Percentiles rank a stretch among this genome's conserved stretches.
Evolutionary conservation across 164 flowering plant species (phyloP).

Genomic region (Malania oleifera): DNA sequence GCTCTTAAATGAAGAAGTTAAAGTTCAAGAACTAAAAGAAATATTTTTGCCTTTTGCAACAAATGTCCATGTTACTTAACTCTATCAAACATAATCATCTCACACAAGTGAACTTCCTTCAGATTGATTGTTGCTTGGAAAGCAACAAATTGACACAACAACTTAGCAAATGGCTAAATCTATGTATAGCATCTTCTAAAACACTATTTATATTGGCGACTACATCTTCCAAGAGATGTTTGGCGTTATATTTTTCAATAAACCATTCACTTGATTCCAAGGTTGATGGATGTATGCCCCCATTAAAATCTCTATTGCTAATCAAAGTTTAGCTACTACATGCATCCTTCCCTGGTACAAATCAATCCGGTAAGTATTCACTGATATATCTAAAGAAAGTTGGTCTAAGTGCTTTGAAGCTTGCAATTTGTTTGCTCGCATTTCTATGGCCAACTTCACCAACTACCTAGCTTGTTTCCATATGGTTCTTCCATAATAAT

Average conservation of each 20-base stretch:
- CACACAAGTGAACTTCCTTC: conserved; percentile 11
- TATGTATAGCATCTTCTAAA: conserved; percentile 24
- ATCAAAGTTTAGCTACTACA: conserved; percentile 14
- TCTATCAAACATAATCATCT: conserved; percentile 21
- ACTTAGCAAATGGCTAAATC: conserved; percentile 14
- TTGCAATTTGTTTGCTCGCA: conserved; percentile 28
- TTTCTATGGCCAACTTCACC: conserved; percentile 11
- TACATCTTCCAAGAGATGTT: conserved; percentile 46
- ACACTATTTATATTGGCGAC: conserved; percentile 23
- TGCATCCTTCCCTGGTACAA: conserved; percentile 15
- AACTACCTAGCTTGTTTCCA: conserved; percentile 9
- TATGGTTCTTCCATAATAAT: conserved; percentile 16
- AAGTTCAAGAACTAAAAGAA: conserved; percentile 18
- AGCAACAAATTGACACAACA: conserved; percentile 18
- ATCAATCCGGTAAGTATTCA: conserved; percentile 14
- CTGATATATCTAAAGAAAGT: conserved; percentile 15
- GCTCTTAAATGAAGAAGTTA: conserved; percentile 32
- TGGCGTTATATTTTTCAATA: conserved; percentile 19
- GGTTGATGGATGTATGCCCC: conserved; percentile 16
- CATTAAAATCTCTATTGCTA: conserved; percentile 13
- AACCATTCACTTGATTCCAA: conserved; percentile 21
- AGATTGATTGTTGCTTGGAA: conserved; percentile 16
- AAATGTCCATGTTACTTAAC: conserved; percentile 17
- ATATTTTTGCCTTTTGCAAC: conserved; percentile 8
- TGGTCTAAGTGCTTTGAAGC: conserved; percentile 47